Base-by-base conservation (phyloP, 78 protist genomes). In the Dictyostelium brefeldianum region DNA sequence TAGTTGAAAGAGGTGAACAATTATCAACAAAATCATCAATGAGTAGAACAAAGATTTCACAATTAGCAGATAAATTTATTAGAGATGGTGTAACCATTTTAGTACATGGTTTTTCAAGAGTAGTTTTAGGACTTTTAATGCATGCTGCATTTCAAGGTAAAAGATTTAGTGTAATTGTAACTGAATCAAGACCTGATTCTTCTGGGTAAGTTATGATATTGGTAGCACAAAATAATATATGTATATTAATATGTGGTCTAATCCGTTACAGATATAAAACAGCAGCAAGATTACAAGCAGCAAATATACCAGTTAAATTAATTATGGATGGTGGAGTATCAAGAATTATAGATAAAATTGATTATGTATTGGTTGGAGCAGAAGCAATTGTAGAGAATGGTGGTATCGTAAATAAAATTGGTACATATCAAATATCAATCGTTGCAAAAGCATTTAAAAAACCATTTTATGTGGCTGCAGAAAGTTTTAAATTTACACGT, bases 361-460 rank as follows among this genome's bases (percentile, higher is more conserved):
- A 98, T 59, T 11, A 96, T 18, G 99, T 97, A 5, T 43, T 99
- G 15, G 75, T 95, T 27, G 99, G 99, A 20, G 99, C 99, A 0
- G 99, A 98, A 54, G 99, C 98, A 6, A 98, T 99, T 3, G 98
- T 96, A 36, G 99, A 99, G 82, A 96, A 51, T 46, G 99, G 99
- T 11, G 99, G 99, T 48, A 94, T 99, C 69, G 90, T 99, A 80
- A 97, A 98, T 93, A 87, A 84, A 91, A 82, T 91, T 2, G 99
- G 99, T 41, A 97, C 99, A 27, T 94, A 77, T 51, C 97, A 95
- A 71, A 36, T 98, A 20, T 94, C 99, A 20, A 80, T 98, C 12
- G 87, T 98, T 4, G 99, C 99, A 9, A 11, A 92, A 51, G 98
- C 95, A 8, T 70, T 80, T 51, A 90, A 96, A 59, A 98, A 96